Evolutionary conservation across 2,329 filamentous ascomycete species (phyloP), one percentile per base, ranked within the genome.

Genomic region (Diaporthe batatas): DNA sequence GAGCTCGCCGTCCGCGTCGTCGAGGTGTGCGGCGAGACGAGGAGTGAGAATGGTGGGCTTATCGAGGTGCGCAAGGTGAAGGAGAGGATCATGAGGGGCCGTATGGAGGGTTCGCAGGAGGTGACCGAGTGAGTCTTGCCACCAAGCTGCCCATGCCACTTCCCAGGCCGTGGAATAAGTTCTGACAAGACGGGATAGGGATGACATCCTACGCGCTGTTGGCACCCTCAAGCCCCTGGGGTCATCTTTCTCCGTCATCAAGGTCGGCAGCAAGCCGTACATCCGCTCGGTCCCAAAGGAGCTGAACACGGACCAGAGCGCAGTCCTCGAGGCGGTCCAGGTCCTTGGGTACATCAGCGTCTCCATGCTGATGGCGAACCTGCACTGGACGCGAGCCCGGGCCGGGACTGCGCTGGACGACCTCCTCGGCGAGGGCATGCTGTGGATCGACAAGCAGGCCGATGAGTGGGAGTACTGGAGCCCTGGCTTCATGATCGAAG

Each of bases 1-100:
- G 96, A 97, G 85, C 90, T 99, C 58, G 96, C 95, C 1, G 96
- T 98, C n/a, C 89, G 94, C 65, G 93, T 98, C 0, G 96, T 99
- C 7, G 96, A 98, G 82, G 91, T 98, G 10, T 99, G 96, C 80
- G 88, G 94, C 7, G 91, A 92, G 68, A 98, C 95, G 57, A 88
- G 96, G 68, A 90, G 90, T 5, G 96, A 98, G 83, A 99, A 99
- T 81, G 96, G 96, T 8, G 96, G 96, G 0, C 86, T 99, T 78
- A 94, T 99, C 69, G 93, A 93, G 14, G 89, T 98, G 23, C 86
- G 89, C 57, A 96, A 98, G 82, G 91, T 97, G 77, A 87, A 91
- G 72, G 92, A 95, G 79, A 87, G 91, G 57, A 91, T 98, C 34
- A 90, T 91, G 76, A 90, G 89, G 69, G 92, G 91, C 0, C 88